Evolutionary conservation across 441 rosid genomes (phyloP), one percentile per base, ranked within the genome.

Genomic region (Erodium moschatum): DNA sequence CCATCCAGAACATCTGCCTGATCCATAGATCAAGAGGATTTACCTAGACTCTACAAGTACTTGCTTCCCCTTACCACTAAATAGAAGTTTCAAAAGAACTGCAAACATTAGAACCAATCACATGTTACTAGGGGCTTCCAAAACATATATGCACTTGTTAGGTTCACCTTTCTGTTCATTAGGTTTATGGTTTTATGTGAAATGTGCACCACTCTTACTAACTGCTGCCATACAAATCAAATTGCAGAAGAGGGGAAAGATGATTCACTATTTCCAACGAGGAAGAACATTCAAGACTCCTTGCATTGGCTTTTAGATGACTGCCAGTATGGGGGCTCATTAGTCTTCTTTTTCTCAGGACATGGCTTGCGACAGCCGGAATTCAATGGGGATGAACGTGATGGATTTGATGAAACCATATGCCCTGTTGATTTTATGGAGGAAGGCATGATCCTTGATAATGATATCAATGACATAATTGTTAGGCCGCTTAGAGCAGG

Each of bases 321-420:
- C 18, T 77, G 83, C 72, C 13, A 5, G 62, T 8, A 6, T 0
- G 85, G 82, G 8, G 81, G 83, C 33, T 83, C 88, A 0, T 70
- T 85, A 21, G 81, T 83, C 61, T 86, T 83, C 74, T 86, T 72
- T 68, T 86, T 81, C 75, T 80, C 88, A 0, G 87, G 91, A 0
- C 87, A 85, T 4, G 91, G 88, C 1, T 40, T 83, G 9, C 68
- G 81, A 27, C 80, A 79, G 54, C 82, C 79, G 0, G 87, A 85
- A 60, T 77, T 78, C 18, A 11, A 65, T 0, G 65, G 16, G 0
- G 89, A 86, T 54, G 86, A 86, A 54, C 50, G 54, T 20, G 89
- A 85, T 70, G 89, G 89, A 66, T 83, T 79, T 35, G 85, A 82
- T 64, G 89, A 86, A 72, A 78, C 81, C 0, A 82, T 86, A 27